These are phyloP conservation scores for Verticillium nubilum DNA, from an alignment of 2,329 filamentous ascomycete genomes.

Conservation along the genomic window DNA sequence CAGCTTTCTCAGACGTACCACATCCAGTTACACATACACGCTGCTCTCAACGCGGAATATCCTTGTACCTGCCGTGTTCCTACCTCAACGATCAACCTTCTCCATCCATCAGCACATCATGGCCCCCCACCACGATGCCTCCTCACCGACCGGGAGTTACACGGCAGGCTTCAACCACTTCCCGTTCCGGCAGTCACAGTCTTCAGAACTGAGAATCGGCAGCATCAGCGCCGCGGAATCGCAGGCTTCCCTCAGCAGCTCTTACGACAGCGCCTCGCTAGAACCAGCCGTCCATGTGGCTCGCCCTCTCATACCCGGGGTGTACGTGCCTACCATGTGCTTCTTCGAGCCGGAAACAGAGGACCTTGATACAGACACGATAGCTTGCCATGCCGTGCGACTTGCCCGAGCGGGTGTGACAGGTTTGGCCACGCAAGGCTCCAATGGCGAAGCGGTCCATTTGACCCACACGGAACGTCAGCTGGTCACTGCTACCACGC, in stretches of 20 bases:
- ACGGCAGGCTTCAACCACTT: slow-evolving; percentile 33
- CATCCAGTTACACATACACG: not conserved
- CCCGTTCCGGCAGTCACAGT: slow-evolving; percentile 23
- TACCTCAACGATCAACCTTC: not conserved
- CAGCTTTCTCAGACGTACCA: not conserved
- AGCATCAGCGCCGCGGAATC: slow-evolving; percentile 21
- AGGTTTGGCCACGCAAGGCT: slow-evolving; percentile 72
- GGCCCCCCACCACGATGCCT: slow-evolving; percentile 42
- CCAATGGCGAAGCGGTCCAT: slow-evolving; percentile 79
- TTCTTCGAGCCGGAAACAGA: slow-evolving; percentile 64
- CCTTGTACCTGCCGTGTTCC: not conserved
- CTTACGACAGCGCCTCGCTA: slow-evolving; percentile 32
- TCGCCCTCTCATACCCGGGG: slow-evolving; percentile 41
- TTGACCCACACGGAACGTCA: slow-evolving; percentile 66
- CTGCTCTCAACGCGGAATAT: not conserved
- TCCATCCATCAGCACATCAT: slow-evolving; percentile 20
- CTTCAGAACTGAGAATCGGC: slow-evolving; percentile 22
- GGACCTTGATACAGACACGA: slow-evolving; percentile 59
- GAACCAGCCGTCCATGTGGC: slow-evolving; percentile 24
- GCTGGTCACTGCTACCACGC: slow-evolving; percentile 63
- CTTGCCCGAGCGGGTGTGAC: slow-evolving; percentile 70
- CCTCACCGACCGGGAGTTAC: slow-evolving; percentile 39
- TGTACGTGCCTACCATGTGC: slow-evolving; percentile 70
- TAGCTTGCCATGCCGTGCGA: slow-evolving; percentile 56
- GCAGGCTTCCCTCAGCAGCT: slow-evolving; percentile 33